Evolutionary conservation across 2,329 filamentous ascomycete genomes (phyloP), one percentile per base, ranked within the genome.

Genomic region (Stagonosporopsis chrysanthemi): DNA sequence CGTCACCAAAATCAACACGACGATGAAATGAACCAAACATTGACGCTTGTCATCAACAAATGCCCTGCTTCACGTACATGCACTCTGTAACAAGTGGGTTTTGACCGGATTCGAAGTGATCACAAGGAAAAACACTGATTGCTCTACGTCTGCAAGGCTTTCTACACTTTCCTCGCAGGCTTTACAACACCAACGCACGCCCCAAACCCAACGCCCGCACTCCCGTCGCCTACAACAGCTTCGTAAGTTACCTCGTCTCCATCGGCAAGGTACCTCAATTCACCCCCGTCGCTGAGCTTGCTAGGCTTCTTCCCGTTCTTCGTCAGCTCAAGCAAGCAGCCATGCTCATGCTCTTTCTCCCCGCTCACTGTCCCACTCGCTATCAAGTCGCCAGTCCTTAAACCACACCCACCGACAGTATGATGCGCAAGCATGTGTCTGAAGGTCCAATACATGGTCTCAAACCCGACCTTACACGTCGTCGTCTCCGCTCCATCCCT

Each of bases 381-480:
- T 3, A 81, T 66, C 41, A 81, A 58, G 66, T 81, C 79, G 9
- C 79, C 79, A 0, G 76, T 76, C 23, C 74, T 62, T 52, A 81
- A 70, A 0, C 72, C 75, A 57, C 77, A 80, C 3, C 77, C 77
- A n/a, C 75, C 75, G 15, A 76, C 72, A 0, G 77, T 74, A 47
- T 80, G 77, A 56, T 81, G 79, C 1, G 78, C 75, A 12, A 81
- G 62, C 66, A 79, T 77, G 48, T 81, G 78, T 44, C 77, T 72
- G n/a, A 79, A 78, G 12, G 78, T 80, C 78, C 78, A 81, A 49
- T 80, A 79, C 66, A 80, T 73, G 36, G 65, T 78, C 64, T 65
- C 72, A 65, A 65, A 80, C 43, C 62, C 68, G 33, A 74, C 71
- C 51, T 61, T 64, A 44, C 72, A 74, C 0, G 67, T 69, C 17